Percentiles rank a stretch among this genome's conserved stretches.
Conservation (phyloP, 179 eudicot genomes). For the Drosera spatulata region DNA sequence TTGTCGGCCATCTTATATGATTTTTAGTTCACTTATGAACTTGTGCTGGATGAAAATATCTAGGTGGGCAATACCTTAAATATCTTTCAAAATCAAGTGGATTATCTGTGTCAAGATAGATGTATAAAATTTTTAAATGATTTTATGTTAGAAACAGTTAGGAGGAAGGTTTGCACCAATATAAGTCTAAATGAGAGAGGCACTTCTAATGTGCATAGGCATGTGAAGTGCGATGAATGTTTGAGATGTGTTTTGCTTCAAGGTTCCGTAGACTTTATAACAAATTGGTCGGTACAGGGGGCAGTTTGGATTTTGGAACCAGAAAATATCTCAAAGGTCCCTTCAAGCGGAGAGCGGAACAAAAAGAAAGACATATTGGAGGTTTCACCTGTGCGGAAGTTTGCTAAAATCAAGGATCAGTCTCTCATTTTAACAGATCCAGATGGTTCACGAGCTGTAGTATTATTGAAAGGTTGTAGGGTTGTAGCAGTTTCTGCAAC, state of each 20-base stretch:
- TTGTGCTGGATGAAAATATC: no score
- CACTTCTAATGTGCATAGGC: slow-evolving; percentile 8
- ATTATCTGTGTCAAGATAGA: no score
- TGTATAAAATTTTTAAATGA: no score
- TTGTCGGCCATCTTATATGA: no score
- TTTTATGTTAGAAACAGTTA: no score
- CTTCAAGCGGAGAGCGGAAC: slow-evolving; percentile 35
- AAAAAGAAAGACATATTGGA: slow-evolving; percentile 59
- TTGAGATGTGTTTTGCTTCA: not conserved
- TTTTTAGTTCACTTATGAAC: no score
- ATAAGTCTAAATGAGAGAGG: no score
- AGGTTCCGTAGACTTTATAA: not conserved
- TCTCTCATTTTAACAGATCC: slow-evolving; percentile 47
- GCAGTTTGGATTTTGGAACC: slow-evolving; percentile 72
- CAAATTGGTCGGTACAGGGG: slow-evolving; percentile 41
- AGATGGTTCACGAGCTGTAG: slow-evolving; percentile 51
- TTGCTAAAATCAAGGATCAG: slow-evolving; percentile 65
- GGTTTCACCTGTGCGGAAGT: slow-evolving; percentile 59
- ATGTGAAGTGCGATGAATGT: not conserved
- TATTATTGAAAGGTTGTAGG: slow-evolving; percentile 57
- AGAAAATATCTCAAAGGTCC: slow-evolving; percentile 43
- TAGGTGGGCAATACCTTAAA: no score
- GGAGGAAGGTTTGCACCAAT: no score
- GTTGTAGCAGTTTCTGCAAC: slow-evolving; percentile 87
- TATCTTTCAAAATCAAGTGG: no score